Evolutionary conservation across 306 rosid genomes (phyloP).

Genomic region (Luffa aegyptiaca): DNA sequence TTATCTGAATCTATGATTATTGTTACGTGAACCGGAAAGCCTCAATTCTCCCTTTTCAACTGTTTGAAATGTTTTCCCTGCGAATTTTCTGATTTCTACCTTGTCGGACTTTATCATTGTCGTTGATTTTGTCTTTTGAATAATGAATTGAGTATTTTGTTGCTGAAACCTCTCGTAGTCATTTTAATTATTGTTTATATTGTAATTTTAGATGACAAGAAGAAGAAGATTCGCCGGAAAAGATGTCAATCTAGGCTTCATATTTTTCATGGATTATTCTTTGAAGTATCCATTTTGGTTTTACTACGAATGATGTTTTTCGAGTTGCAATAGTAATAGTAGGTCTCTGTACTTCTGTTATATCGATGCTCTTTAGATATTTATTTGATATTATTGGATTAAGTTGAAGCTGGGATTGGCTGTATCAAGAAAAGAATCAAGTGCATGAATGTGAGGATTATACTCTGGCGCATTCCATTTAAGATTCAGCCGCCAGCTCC

Average conservation of each 20-base stretch:
- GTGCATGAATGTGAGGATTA: not conserved
- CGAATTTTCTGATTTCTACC: not conserved
- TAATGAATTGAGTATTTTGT: not conserved
- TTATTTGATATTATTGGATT: not conserved
- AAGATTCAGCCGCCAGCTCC: not conserved
- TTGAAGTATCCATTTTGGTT: not conserved
- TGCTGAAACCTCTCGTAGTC: not conserved
- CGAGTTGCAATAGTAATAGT: not conserved
- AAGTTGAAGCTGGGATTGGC: not conserved
- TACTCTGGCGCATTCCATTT: not conserved
- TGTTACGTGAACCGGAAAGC: not conserved
- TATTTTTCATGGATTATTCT: not conserved
- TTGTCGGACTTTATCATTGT: not conserved
- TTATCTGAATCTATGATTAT: not conserved
- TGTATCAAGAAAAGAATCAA: not conserved
- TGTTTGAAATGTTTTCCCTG: not conserved
- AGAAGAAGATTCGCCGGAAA: not conserved
- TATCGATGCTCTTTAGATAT: not conserved
- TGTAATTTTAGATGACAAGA: not conserved
- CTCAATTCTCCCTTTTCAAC: not conserved
- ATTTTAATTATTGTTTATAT: not conserved
- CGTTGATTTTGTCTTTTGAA: not conserved
- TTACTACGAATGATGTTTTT: not conserved
- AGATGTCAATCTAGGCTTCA: not conserved
- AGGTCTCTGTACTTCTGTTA: not conserved